Percentiles rank a stretch among this genome's conserved stretches.
Conservation (phyloP, 139 green algal species). For the Gonium pectorale region DNA sequence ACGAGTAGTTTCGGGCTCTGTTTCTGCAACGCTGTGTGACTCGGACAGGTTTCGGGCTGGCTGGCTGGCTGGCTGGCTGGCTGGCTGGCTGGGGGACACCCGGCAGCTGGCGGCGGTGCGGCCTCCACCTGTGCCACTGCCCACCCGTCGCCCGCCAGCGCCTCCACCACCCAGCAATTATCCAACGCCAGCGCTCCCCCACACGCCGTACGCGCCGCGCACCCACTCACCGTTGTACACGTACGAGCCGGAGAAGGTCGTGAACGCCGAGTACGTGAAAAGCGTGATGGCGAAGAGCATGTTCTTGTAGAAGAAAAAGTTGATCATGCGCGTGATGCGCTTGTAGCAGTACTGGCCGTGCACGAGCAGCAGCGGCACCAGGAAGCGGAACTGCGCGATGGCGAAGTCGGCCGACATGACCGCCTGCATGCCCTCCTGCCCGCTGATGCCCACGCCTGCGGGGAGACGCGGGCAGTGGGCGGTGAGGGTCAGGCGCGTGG, state of each 20-base stretch:
- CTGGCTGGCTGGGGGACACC: too few relatives aligned
- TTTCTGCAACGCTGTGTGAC: too few relatives aligned
- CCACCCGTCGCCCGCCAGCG: too few relatives aligned
- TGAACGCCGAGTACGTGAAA: conserved; percentile 78
- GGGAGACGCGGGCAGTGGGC: neutral
- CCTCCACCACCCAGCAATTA: neutral
- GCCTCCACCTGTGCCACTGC: too few relatives aligned
- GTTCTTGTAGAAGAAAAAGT: conserved; percentile 86
- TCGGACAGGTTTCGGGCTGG: too few relatives aligned
- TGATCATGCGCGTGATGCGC: conserved; percentile 85
- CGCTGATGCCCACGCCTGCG: conserved; percentile 94
- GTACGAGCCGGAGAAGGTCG: conserved; percentile 73
- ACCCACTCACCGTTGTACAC: conserved; percentile 72
- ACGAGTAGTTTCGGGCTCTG: too few relatives aligned
- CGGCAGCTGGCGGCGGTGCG: too few relatives aligned
- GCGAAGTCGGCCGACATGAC: conserved; percentile 95
- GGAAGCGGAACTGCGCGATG: conserved; percentile 96
- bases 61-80: too few relatives aligned
- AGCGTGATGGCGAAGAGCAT: conserved; percentile 85
- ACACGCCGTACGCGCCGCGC: too few relatives aligned
- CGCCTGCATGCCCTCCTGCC: conserved; percentile 96
- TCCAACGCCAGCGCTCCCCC: neutral
- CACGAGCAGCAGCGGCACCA: conserved; percentile 84
- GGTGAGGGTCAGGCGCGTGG: too few relatives aligned
- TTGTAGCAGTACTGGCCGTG: conserved; percentile 90